These are phyloP conservation scores for Leccinum pachyderme DNA, from an alignment of 1,284 basidiomycete species.

Conservation along the genomic window DNA sequence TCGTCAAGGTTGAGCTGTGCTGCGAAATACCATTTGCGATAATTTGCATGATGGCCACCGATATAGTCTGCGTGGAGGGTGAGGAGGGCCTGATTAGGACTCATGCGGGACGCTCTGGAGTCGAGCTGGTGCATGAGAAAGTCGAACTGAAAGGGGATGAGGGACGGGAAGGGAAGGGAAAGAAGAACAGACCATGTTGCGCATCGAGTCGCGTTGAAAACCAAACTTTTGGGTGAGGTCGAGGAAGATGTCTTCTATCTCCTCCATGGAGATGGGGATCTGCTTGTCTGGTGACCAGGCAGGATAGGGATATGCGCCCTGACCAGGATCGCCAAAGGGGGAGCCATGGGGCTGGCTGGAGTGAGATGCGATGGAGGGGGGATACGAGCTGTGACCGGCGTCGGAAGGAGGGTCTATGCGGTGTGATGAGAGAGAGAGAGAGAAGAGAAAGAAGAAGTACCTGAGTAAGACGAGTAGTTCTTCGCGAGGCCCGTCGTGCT, in stretches of 20 bases:
- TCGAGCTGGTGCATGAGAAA: slow-evolving; percentile 98
- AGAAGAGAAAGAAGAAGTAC: slow-evolving; percentile 12
- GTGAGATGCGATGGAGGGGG: slow-evolving; percentile 56
- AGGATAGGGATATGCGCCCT: slow-evolving; percentile 78
- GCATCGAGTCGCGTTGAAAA: slow-evolving; percentile 91
- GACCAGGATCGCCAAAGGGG: slow-evolving; percentile 59
- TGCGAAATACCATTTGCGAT: slow-evolving; percentile 99
- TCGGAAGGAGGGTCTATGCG: slow-evolving; percentile 45
- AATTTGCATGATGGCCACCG: slow-evolving; percentile 95
- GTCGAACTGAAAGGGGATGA: slow-evolving; percentile 68
- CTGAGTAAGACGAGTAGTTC: slow-evolving; percentile 27
- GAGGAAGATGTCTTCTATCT: slow-evolving; percentile 98
- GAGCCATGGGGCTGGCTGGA: slow-evolving; percentile 55
- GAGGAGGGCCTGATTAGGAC: slow-evolving; percentile 92
- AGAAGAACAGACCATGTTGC: slow-evolving; percentile 70
- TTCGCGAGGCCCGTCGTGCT: slow-evolving; percentile 35
- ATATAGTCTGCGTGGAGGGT: slow-evolving; percentile 99
- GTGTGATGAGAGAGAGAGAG: slow-evolving; percentile 22
- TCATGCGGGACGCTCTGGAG: slow-evolving; percentile 96
- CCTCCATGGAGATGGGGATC: slow-evolving; percentile 97
- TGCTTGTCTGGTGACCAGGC: slow-evolving; percentile 93
- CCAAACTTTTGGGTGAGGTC: slow-evolving; percentile 99
- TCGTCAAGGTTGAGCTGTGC: slow-evolving; percentile 99
- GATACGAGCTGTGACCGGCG: slow-evolving; percentile 42
- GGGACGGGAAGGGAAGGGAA: background rate